phyloP scores from a whole-genome alignment of 164 flowering plant genomes.

The Vitis amurensis region DNA sequence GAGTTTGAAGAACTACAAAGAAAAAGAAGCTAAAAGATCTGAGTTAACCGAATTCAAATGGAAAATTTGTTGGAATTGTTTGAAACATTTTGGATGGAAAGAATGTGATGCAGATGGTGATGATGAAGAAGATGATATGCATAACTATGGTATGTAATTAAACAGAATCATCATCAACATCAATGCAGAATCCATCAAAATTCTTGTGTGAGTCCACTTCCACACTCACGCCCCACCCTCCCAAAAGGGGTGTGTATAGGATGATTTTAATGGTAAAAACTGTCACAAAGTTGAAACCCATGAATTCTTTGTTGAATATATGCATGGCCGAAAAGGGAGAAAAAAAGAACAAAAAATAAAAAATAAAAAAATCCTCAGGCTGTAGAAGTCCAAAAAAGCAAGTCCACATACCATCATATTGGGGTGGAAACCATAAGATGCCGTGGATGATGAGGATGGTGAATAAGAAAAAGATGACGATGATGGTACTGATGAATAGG shows the following conservation, averaged over 20 bases:
- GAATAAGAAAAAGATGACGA: conserved; percentile 36
- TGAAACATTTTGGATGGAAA: background rate
- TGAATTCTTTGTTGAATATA: too few relatives aligned
- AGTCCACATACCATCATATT: conserved; percentile 43
- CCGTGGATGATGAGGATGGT: conserved; percentile 27
- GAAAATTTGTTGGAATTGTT: background rate
- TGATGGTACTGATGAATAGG: conserved; percentile 37
- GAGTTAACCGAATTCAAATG: background rate
- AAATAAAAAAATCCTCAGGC: background rate
- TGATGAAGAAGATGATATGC: background rate
- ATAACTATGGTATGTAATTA: background rate
- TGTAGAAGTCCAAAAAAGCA: background rate
- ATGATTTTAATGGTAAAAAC: too few relatives aligned
- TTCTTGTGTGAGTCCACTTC: too few relatives aligned
- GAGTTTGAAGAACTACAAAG: background rate
- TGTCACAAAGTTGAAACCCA: too few relatives aligned
- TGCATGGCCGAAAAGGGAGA: background rate
- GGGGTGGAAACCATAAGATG: conserved; percentile 45
- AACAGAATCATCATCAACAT: background rate
- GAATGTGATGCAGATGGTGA: background rate
- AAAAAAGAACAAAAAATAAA: background rate
- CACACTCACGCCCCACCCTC: too few relatives aligned
- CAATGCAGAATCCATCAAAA: background rate
- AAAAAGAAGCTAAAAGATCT: background rate
- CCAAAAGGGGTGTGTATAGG: too few relatives aligned